Base-by-base conservation (phyloP, 179 eudicot species). In the Vitellaria paradoxa region DNA sequence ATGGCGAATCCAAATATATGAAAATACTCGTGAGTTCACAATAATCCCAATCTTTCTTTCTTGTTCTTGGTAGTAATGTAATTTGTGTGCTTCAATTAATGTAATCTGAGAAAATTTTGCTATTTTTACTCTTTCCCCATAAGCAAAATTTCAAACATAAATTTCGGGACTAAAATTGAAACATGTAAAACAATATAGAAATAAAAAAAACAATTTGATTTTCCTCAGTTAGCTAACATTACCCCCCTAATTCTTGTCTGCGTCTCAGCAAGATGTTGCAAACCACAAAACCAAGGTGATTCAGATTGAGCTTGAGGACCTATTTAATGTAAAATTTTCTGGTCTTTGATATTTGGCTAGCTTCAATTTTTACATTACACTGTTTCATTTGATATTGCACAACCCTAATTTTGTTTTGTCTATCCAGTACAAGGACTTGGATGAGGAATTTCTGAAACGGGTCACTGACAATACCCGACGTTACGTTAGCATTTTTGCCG, bases 211-310 rank as follows among this genome's bases (percentile, higher is more conserved):
- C 9, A 40, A n/a, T 9, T 17, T 66, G 62, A 40, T 42, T 10
- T 61, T 46, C 1, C 37, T 30, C 37, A 0, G 37, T 0, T 17
- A 46, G 37, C 1, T 17, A 46, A 18, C 14, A 6, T 21, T 56
- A 6, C 8, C 60, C 40, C 37, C 37, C 37, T 67, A 30, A 20
- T 57, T 55, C 50, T 42, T 47, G 13, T 15, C 9, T 52, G 9
- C 52, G 62, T 55, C 78, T 15, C 89, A 95, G 99, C 99, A 96
- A 96, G 97, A 96, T 70, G 99, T 93, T 30, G 93, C 98, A 13
- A 96, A 96, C 76, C 98, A 96, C 42, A 92, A 88, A 74, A 77
- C 62, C 23, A 90, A 90, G 80, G 91, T 97, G 7, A 65, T 96
- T 65, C 81, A 96, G 85, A 90, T 96, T 26, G 99, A 96, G 56